Evolutionary conservation across 2,329 filamentous ascomycete species (phyloP).

Genomic region (Teratosphaeria destructans): DNA sequence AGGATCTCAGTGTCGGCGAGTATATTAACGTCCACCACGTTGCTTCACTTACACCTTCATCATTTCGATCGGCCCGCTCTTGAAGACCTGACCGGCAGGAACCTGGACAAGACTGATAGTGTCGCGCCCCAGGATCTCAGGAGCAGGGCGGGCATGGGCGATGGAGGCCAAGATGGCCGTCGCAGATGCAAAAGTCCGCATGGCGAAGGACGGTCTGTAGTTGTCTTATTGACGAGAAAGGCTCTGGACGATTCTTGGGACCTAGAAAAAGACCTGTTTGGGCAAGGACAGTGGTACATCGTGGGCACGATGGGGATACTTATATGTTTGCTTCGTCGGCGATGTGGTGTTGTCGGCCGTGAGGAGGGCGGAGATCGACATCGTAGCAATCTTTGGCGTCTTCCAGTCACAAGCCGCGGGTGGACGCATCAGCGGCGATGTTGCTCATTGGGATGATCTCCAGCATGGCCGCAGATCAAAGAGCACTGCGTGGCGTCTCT

Average conservation of each 20-base stretch:
- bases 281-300: background rate
- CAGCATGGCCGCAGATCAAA: background rate
- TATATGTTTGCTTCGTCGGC: background rate
- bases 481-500: background rate
- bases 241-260: background rate
- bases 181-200: conserved; percentile 18
- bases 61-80: conserved; percentile 29
- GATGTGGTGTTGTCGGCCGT: background rate
- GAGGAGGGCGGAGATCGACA: conserved; percentile 6
- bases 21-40: background rate
- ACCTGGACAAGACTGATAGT: conserved; percentile 23
- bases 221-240: background rate
- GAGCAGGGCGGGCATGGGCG: conserved; percentile 20
- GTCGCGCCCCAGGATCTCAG: conserved; percentile 12
- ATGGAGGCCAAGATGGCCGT: conserved; percentile 21
- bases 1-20: background rate
- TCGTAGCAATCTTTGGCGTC: conserved; percentile 14
- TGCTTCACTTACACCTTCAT: conserved; percentile 22
- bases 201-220: conserved; percentile 11
- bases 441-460: conserved; percentile 6
- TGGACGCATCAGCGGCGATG: conserved; percentile 8
- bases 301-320: conserved; percentile 2
- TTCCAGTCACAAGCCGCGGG: conserved; percentile 11
- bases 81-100: conserved; percentile 18
- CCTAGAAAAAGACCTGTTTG: background rate